Base-by-base conservation (phyloP, 108 stramenopile species). In the Pinguiococcus pyrenoidosus region DNA sequence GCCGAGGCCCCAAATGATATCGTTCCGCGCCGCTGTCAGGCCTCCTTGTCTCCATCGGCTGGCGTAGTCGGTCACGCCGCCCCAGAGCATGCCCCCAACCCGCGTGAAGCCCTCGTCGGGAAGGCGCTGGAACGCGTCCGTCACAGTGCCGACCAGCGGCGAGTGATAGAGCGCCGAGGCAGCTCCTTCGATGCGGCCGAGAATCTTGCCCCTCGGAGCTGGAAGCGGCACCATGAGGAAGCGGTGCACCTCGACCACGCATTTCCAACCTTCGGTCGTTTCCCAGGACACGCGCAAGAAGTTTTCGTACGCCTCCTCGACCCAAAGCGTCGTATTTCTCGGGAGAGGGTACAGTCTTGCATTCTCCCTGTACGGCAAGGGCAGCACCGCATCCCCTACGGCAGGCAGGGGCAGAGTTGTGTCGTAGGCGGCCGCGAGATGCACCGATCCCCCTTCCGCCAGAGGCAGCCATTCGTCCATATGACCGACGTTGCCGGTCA, bases 221-320 rank as follows among this genome's bases (percentile, higher is more conserved):
- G n/a, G n/a, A n/a, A n/a, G n/a, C n/a, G 18, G 18, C 38, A 12
- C 29, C 46, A 57, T 46, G 8, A 45, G 46, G 36, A 41, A 57
- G 28, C 56, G 56, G 35, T 57, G 56, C 13, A 57, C 46, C 29
- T 57, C 56, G 0, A 38, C 56, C 21, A 32, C 29, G 39, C 56
- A 57, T 9, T 37, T 34, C 56, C 56, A 57, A 3, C 56, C 38
- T 30, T 57, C 56, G 21, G 46, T 22, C 24, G 56, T 40, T 8
- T 24, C 1, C 8, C 39, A 57, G 25, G 56, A 57, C 13, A 57
- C 18, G 10, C 46, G 29, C 13, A 40, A 36, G n/a, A 44, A 45
- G 17, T 57, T 46, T 10, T 39, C 46, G 23, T 45, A 35, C 25
- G 30, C 56, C 37, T 57, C 38, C 37, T 52, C 51, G 13, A 52